Evolutionary conservation across 2,329 filamentous ascomycete genomes (phyloP).

Genomic region (Waltergamsia citrina): DNA sequence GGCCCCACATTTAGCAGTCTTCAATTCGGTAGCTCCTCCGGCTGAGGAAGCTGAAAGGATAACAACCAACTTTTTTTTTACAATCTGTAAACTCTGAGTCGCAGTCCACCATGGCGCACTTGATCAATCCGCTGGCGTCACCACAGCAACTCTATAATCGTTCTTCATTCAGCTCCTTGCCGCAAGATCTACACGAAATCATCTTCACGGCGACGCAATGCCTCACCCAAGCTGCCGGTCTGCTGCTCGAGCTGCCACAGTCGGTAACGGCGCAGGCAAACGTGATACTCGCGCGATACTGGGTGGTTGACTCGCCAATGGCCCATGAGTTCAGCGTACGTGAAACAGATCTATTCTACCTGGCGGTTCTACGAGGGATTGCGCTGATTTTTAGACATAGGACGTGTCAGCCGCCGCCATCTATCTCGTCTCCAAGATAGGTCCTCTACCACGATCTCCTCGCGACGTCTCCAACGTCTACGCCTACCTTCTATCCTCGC

Average conservation of each 20-base stretch:
- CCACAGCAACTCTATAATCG: constrained; percentile 57
- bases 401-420: constrained; percentile 73
- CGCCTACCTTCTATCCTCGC: constrained; percentile 62
- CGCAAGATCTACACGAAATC: constrained; percentile 60
- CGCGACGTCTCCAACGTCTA: constrained; percentile 81
- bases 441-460: constrained; percentile 64
- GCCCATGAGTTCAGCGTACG: constrained; percentile 47
- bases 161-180: constrained; percentile 46
- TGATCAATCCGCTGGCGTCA: constrained; percentile 65
- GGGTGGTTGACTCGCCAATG: constrained; percentile 51
- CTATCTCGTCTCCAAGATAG: constrained; percentile 77
- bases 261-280: constrained; percentile 80
- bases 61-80: not conserved
- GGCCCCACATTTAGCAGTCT: not conserved
- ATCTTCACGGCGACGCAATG: constrained; percentile 63
- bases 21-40: too few species aligned
- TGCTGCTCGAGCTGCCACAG: constrained; percentile 76
- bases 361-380: not conserved
- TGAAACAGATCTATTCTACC: not conserved
- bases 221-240: constrained; percentile 68
- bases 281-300: constrained; percentile 73
- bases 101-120: constrained; percentile 38
- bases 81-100: not conserved
- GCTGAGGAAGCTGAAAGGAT: too few species aligned
- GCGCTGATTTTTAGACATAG: constrained; percentile 28